Conservation (phyloP, 139 green algal genomes). For the Chlorella sorokiniana region DNA sequence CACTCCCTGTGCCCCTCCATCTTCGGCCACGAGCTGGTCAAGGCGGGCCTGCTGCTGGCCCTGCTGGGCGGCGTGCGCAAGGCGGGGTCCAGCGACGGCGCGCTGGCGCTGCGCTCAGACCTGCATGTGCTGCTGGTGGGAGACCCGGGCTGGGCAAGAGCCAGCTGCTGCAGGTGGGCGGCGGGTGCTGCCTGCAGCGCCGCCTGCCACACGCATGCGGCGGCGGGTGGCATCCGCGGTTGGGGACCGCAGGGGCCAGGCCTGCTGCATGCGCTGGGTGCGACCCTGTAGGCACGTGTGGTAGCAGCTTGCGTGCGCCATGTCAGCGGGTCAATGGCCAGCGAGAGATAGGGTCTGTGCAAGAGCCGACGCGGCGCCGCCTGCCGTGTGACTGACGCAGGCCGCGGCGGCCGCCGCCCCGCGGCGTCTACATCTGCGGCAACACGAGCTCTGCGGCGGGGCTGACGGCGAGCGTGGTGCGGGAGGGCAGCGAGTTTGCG, state of each 20-base stretch:
- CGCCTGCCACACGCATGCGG: neutral
- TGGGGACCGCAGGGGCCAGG: neutral
- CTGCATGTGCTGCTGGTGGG: slow-evolving; percentile 88
- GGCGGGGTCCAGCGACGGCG: slow-evolving; percentile 9
- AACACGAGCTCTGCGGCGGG: slow-evolving; percentile 74
- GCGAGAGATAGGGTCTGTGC: too few species aligned
- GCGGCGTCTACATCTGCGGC: slow-evolving; percentile 94
- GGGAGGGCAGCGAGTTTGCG: slow-evolving; percentile 71
- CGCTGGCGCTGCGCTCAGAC: slow-evolving; percentile 73
- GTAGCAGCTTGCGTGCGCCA: neutral
- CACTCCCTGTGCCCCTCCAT: slow-evolving; percentile 88
- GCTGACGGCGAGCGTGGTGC: slow-evolving; percentile 83
- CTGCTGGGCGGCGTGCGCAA: slow-evolving; percentile 90
- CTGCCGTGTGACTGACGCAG: too few species aligned
- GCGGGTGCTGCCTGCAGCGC: too few species aligned
- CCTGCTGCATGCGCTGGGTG: neutral
- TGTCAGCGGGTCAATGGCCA: too few species aligned
- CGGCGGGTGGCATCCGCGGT: neutral
- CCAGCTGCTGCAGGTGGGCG: slow-evolving; percentile 84
- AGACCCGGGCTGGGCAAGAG: slow-evolving; percentile 89
- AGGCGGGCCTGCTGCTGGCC: slow-evolving; percentile 86
- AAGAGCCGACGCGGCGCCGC: too few species aligned
- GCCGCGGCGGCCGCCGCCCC: slow-evolving; percentile 71
- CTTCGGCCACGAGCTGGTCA: slow-evolving; percentile 89
- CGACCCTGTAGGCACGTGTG: neutral